Conservation (phyloP, 768 basidiomycete species). For the Boletus vinaceobasis region DNA sequence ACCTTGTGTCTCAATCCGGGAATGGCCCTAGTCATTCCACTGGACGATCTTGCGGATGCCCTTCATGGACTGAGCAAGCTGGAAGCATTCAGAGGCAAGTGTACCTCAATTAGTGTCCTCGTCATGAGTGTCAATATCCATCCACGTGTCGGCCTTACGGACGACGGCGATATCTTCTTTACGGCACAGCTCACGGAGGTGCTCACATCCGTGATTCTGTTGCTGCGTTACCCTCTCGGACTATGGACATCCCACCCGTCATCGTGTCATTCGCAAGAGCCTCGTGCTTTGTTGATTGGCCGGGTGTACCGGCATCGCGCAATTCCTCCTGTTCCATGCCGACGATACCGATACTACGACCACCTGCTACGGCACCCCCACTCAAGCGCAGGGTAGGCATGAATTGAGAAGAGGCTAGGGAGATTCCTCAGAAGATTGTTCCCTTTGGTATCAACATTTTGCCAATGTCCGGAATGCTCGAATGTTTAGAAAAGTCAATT, state of each 20-base stretch:
- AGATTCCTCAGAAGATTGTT: background rate
- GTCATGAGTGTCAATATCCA: too few species aligned
- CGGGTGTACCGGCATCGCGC: constrained; percentile 6
- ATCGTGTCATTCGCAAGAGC: background rate
- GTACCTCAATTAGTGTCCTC: background rate
- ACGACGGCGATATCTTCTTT: constrained; percentile 9
- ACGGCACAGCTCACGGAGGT: constrained; percentile 6
- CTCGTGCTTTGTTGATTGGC: background rate
- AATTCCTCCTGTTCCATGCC: constrained; percentile 22
- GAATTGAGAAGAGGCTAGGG: constrained; percentile 6
- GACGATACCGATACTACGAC: constrained; percentile 25
- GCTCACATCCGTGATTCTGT: background rate
- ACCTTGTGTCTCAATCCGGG: background rate
- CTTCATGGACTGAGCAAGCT: background rate
- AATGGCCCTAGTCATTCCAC: background rate
- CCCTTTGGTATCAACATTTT: constrained; percentile 36
- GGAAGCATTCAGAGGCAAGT: background rate
- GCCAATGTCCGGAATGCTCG: constrained; percentile 45
- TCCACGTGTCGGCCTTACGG: background rate
- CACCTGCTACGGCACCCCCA: constrained; percentile 30
- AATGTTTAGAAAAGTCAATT: too few species aligned
- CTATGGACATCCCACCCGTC: too few species aligned
- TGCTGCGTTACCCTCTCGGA: background rate
- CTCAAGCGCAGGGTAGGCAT: background rate
- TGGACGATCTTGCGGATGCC: background rate